Conservation (phyloP, 805 yeast genomes). For the Candida glaebosa region DNA sequence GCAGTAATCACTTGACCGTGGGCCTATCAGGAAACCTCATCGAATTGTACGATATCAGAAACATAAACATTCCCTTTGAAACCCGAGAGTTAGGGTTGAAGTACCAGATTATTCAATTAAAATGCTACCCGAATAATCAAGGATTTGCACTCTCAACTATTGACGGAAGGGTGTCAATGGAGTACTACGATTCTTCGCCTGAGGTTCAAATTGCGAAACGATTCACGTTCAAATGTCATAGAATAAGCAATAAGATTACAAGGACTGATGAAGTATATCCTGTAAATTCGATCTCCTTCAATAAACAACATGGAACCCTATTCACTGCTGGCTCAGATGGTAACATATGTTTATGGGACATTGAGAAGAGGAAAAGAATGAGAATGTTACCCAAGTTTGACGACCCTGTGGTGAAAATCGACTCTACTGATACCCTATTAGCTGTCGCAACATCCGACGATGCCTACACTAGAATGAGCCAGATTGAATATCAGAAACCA, state of each 20-base stretch:
- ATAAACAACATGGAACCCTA: conserved; percentile 33
- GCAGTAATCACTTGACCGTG: conserved; percentile 43
- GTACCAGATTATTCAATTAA: conserved; percentile 58
- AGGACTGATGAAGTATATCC: conserved; percentile 53
- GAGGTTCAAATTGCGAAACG: conserved; percentile 39
- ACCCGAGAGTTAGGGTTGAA: conserved; percentile 62
- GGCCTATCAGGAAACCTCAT: conserved; percentile 53
- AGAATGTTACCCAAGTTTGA: conserved; percentile 36
- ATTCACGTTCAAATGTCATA: conserved; percentile 82
- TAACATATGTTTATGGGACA: conserved; percentile 49
- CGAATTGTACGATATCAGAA: conserved; percentile 55
- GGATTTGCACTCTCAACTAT: conserved; percentile 70
- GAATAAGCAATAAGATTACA: conserved; percentile 35
- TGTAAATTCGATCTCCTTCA: conserved; percentile 46
- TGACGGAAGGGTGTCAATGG: conserved; percentile 82
- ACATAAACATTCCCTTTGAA: conserved; percentile 42
- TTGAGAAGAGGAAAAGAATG: conserved; percentile 40
- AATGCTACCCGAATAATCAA: conserved; percentile 47
- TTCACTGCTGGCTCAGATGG: conserved; percentile 55
- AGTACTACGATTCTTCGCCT: conserved; percentile 53
- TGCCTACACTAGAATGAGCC: conserved; percentile 26
- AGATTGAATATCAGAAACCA: conserved; percentile 9
- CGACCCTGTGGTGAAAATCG: conserved; percentile 18
- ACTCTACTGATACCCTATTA: conserved; percentile 15
- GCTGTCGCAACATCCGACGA: conserved; percentile 45